Evolutionary conservation across 306 rosid genomes (phyloP).

Genomic region (Malus asiatica): DNA sequence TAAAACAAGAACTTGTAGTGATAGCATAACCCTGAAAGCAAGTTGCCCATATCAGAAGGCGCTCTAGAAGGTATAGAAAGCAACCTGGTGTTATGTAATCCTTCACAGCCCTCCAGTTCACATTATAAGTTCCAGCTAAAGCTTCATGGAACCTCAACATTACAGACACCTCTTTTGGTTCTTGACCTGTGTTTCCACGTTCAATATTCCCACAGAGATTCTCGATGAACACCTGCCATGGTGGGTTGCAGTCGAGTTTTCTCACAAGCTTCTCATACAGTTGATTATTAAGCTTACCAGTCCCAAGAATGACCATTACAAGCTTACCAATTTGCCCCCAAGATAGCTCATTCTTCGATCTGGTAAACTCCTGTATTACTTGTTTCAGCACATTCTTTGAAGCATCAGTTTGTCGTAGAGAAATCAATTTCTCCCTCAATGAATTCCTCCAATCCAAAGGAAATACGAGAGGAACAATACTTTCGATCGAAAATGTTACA

Average conservation of each 20-base stretch:
- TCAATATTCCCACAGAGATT: slow-evolving; percentile 10
- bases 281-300: slow-evolving; percentile 15
- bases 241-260: slow-evolving; percentile 9
- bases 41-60: slow-evolving; percentile 37
- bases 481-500: slow-evolving; percentile 16
- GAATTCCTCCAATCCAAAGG: slow-evolving; percentile 41
- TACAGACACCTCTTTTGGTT: neutral
- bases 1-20: slow-evolving; percentile 48
- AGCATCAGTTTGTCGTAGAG: slow-evolving; percentile 28
- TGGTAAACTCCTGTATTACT: slow-evolving; percentile 19
- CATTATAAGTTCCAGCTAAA: slow-evolving; percentile 26
- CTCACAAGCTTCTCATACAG: slow-evolving; percentile 6
- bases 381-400: slow-evolving; percentile 22
- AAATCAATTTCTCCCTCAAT: slow-evolving; percentile 25
- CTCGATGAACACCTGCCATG: slow-evolving; percentile 44
- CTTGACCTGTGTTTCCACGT: neutral
- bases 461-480: slow-evolving; percentile 14
- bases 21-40: slow-evolving; percentile 25
- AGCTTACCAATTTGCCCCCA: slow-evolving; percentile 47
- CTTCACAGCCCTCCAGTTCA: slow-evolving; percentile 7
- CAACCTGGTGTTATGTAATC: slow-evolving; percentile 58
- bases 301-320: slow-evolving; percentile 41
- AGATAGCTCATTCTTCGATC: slow-evolving; percentile 12
- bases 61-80: slow-evolving; percentile 67
- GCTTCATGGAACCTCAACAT: slow-evolving; percentile 25